phyloP scores from a whole-genome alignment of 805 yeast genomes.

The Ogataea salicorniae region DNA sequence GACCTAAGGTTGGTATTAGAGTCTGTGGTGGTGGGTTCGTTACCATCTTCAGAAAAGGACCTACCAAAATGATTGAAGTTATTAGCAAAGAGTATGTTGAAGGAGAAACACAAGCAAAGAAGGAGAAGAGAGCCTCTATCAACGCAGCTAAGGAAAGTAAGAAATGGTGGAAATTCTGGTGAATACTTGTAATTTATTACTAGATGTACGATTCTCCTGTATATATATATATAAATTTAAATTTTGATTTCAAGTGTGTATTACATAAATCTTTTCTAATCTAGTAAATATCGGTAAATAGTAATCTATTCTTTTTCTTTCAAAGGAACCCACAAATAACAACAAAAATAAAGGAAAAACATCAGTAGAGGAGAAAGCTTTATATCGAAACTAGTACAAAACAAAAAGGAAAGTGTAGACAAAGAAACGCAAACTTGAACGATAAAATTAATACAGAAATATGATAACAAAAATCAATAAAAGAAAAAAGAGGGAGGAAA shows the following conservation, averaged over 20 bases:
- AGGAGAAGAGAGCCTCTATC: not conserved
- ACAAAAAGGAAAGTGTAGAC: too few species aligned
- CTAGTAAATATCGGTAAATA: too few species aligned
- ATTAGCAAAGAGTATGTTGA: not conserved
- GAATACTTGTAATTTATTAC: not conserved
- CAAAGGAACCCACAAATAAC: not conserved
- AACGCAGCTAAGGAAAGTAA: not conserved
- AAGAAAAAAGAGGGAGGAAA: too few species aligned
- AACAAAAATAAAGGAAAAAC: not conserved
- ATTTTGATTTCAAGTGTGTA: not conserved
- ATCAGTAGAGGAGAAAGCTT: too few species aligned
- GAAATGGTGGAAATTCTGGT: constrained; percentile 1
- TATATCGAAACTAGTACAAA: too few species aligned
- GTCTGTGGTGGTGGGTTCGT: constrained; percentile 50
- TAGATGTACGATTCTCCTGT: not conserved
- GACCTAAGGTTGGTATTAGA: constrained; percentile 45
- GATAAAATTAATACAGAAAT: too few species aligned
- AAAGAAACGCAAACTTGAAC: too few species aligned
- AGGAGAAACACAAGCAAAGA: not conserved
- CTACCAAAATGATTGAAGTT: constrained; percentile 6
- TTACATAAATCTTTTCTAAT: too few species aligned
- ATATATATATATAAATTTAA: not conserved
- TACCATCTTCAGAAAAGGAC: constrained; percentile 35
- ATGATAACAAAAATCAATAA: too few species aligned
- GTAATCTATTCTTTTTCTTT: not conserved